phyloP scores from a whole-genome alignment of 2,329 filamentous ascomycete genomes.

The Ambrosiella cleistominuta region DNA sequence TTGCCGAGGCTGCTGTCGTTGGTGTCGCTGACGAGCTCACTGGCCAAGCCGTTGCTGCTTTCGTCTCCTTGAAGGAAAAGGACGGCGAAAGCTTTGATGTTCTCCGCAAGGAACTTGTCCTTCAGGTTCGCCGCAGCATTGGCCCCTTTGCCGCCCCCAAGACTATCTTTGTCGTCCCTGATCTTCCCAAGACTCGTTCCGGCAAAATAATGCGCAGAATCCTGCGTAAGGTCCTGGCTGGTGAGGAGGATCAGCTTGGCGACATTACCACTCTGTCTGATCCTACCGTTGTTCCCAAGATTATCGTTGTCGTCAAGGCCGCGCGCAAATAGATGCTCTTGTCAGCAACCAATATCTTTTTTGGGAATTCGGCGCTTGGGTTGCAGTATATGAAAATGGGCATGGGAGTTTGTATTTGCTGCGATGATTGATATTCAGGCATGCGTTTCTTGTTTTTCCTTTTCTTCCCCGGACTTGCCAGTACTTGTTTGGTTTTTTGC shows the following conservation, averaged over 20 bases:
- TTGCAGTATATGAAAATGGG: background rate
- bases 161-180: conserved; percentile 74
- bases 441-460: background rate
- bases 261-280: conserved; percentile 86
- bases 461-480: conserved; percentile 1
- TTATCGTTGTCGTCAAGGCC: conserved; percentile 65
- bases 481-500: conserved; percentile 8
- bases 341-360: background rate
- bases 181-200: conserved; percentile 90
- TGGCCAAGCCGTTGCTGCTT: conserved; percentile 92
- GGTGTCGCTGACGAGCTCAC: conserved; percentile 87
- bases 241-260: conserved; percentile 91
- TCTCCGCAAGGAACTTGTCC: conserved; percentile 78
- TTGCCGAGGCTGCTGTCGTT: conserved; percentile 90
- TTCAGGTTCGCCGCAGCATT: conserved; percentile 94
- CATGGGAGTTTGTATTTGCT: conserved; percentile 1
- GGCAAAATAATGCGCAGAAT: conserved; percentile 99
- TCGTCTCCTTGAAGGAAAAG: conserved; percentile 85
- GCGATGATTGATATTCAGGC: background rate
- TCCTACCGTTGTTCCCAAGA: conserved; percentile 73
- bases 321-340: conserved; percentile 28
- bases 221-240: conserved; percentile 88
- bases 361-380: background rate
- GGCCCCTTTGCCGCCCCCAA: conserved; percentile 95
- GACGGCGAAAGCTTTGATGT: conserved; percentile 52